A percentile compares a stretch with the other conserved stretches of the same genome.
phyloP scores from a whole-genome alignment of 2,329 filamentous ascomycete species.

The Neonectria hederae region DNA sequence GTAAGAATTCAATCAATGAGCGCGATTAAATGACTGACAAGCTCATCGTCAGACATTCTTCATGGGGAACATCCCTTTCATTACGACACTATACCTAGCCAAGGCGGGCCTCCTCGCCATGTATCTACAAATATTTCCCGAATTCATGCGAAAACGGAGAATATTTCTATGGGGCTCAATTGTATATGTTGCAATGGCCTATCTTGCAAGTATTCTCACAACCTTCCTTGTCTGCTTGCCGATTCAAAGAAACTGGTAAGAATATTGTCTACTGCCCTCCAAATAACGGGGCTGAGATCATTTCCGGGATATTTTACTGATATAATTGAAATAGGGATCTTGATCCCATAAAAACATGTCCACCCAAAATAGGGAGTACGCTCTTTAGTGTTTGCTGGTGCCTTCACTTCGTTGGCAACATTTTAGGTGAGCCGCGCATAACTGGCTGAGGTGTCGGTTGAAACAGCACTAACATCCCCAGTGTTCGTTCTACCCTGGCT shows the following conservation, averaged over 20 bases:
- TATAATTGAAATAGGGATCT: not conserved
- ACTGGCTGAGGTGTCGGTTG: no score
- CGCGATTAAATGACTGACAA: not conserved
- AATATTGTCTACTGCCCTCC: rapidly evolving
- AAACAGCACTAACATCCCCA: not conserved
- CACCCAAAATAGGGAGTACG: not conserved
- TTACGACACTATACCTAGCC: slow-evolving; percentile 33
- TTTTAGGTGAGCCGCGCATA: not conserved
- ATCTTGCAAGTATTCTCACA: slow-evolving; percentile 13
- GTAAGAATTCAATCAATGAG: not conserved
- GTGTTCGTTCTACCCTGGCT: slow-evolving; percentile 13
- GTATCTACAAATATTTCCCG: slow-evolving; percentile 33
- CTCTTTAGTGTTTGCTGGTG: not conserved
- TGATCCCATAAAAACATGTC: not conserved
- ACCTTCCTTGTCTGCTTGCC: slow-evolving; percentile 32
- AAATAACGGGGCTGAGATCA: rapidly evolving
- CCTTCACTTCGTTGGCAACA: not conserved
- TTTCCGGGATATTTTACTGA: not conserved
- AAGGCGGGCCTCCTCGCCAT: slow-evolving; percentile 32
- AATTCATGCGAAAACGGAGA: slow-evolving; percentile 30
- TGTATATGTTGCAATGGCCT: slow-evolving; percentile 14
- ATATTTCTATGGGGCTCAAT: slow-evolving; percentile 10
- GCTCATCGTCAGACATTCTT: slow-evolving; percentile 16
- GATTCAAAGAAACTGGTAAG: slow-evolving; percentile 29
- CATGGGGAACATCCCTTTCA: slow-evolving; percentile 21